Evolutionary conservation across 805 yeast genomes (phyloP).

Genomic region (Schwanniomyces yamadae): DNA sequence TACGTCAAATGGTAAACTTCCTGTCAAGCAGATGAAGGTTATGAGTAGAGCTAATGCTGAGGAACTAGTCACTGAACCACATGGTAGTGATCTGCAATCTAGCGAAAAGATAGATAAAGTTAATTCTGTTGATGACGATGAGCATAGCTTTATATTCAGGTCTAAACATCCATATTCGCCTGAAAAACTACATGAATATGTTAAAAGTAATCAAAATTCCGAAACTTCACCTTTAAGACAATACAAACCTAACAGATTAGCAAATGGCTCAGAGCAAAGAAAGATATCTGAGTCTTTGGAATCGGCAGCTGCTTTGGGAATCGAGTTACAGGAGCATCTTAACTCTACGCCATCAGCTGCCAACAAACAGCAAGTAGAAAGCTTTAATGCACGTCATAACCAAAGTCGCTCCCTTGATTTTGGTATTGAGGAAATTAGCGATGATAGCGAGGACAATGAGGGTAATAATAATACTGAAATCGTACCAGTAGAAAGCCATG

Average conservation of each 20-base stretch:
- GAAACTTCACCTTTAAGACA: conserved; percentile 24
- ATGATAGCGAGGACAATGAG: conserved; percentile 26
- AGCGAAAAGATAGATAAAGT: conserved; percentile 2
- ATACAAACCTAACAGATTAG: conserved; percentile 9
- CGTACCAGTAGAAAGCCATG: conserved; percentile 4
- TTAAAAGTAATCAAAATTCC: conserved; percentile 13
- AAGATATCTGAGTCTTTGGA: conserved; percentile 25
- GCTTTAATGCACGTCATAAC: neutral
- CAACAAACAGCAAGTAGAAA: no score
- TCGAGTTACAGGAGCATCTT: conserved; percentile 22
- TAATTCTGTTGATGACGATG: conserved; percentile 9
- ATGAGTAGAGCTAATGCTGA: conserved; percentile 22
- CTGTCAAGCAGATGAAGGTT: conserved; percentile 41
- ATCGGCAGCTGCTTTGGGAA: conserved; percentile 25
- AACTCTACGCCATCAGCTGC: no score
- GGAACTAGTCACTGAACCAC: neutral
- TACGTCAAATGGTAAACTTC: conserved; percentile 42
- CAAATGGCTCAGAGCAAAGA: conserved; percentile 8
- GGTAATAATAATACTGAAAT: neutral
- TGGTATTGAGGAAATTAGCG: conserved; percentile 38
- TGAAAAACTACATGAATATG: conserved; percentile 23
- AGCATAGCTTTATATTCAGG: conserved; percentile 17
- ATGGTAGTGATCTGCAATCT: neutral
- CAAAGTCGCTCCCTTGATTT: conserved; percentile 23
- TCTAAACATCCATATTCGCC: conserved; percentile 8